Evolutionary conservation across 345 rosid species (phyloP), one percentile per base, ranked within the genome.

Genomic region (Bruguiera parviflora): DNA sequence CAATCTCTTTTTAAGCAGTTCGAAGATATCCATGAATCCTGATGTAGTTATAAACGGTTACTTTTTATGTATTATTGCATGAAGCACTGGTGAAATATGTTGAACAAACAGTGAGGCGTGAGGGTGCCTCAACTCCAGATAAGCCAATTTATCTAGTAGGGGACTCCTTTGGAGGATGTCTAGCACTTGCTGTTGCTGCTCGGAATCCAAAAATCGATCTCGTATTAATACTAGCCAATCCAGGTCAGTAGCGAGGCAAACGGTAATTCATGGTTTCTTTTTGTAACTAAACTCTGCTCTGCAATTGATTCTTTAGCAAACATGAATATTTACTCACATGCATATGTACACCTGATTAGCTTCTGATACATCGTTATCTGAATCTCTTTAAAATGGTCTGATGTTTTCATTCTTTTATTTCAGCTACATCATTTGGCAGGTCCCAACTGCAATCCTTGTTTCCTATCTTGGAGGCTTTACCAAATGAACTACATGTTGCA

Each of bases 101-200:
- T 0, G 95, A 88, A 80, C 78, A 89, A 75, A 85, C 87, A 15
- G 71, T 91, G 61, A 85, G 72, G 69, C 66, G 61, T 33, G 87
- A 87, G 83, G 78, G 84, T 72, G 81, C 83, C 53, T 69, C 78
- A 28, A 72, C 73, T 62, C 95, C 96, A 16, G 65, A 81, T 47
- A 88, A 81, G 78, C 98, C 98, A 24, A 89, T 94, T 46, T 86
- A 88, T 85, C 73, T 94, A 53, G 86, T 89, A 7, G 95, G 92
- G 3, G 97, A 94, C 77, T 94, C 98, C 49, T 78, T 94, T 71
- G 98, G 98, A 82, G 97, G 95, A 70, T 89, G 97, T 79, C 77
- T 93, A 62, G 96, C 92, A 63, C 93, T 93, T 64, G 90, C 93
- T 57, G 79, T 86, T 64, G 98, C 98, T 76, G 92, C 92, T 65